These are phyloP conservation scores for Aspergillus homomorphus DNA, from an alignment of 495 filamentous ascomycete species.

Conservation along the genomic window DNA sequence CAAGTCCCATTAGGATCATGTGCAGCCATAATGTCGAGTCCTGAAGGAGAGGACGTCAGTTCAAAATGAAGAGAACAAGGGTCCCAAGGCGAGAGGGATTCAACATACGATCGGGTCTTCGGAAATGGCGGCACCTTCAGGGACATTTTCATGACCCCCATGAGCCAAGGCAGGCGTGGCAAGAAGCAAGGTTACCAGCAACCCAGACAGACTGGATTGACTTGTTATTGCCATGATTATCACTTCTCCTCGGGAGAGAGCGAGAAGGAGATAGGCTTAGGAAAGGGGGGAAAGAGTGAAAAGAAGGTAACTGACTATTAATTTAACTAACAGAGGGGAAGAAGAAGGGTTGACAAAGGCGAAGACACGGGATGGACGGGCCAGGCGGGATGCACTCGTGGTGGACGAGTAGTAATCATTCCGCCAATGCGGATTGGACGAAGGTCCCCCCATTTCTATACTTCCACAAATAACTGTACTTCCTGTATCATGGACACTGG, in stretches of 20 bases:
- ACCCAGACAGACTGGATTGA: constrained; percentile 8
- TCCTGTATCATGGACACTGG: too few relatives aligned
- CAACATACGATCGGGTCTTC: constrained; percentile 84
- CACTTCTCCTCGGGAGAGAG: not conserved
- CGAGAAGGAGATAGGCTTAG: not conserved
- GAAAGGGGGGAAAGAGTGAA: not conserved
- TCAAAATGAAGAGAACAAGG: not conserved
- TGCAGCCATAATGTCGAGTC: constrained; percentile 89
- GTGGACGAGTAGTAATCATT: too few relatives aligned
- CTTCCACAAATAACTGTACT: too few relatives aligned
- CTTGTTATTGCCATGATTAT: constrained; percentile 17
- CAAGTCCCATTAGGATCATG: constrained; percentile 80
- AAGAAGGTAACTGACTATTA: too few relatives aligned
- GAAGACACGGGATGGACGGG: not conserved
- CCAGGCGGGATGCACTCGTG: not conserved
- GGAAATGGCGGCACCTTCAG: constrained; percentile 73
- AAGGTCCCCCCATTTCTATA: not conserved
- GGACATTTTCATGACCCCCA: constrained; percentile 72
- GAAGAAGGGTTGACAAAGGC: not conserved
- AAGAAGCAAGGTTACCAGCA: constrained; percentile 31
- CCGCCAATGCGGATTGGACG: not conserved
- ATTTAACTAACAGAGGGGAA: not conserved
- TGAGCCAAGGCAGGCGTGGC: constrained; percentile 51
- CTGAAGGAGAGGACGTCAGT: constrained; percentile 34
- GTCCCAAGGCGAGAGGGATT: constrained; percentile 30